Evolutionary conservation across 176 grass and related monocot species (phyloP), one percentile per base, ranked within the genome.

Genomic region (Phyllostachys edulis): DNA sequence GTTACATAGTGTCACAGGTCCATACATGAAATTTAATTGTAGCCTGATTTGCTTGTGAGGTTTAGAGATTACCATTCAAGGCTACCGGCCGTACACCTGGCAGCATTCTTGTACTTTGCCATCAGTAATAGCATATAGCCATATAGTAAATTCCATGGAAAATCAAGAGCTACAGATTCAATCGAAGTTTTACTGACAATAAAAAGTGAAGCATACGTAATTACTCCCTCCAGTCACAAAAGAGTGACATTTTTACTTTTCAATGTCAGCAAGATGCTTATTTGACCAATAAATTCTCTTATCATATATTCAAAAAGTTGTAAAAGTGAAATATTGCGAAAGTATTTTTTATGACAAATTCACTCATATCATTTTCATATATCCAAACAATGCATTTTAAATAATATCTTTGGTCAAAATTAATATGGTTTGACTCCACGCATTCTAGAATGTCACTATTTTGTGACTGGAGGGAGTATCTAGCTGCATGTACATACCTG

Each of bases 401-500:
- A 34, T 34, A 34, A 2, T 34, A 34, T 34, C 32, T 34, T 34
- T 34, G 32, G 32, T 34, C 32, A 34, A 34, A 34, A 34, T 34
- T 34, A 34, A 34, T 34, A 34, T 34, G 32, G 32, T 34, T 34
- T 34, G 32, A 2, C 32, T 34, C 1, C 32, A 34, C 29, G 29
- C 0, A 29, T 29, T 29, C 29, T 29, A 29, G 29, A 29, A 29
- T 1, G 32, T 34, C 32, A 34, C 32, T 34, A 34, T 34, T 34
- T 34, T 34, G 32, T 34, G 32, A 34, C 32, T 2, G 32, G 32
- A 34, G 32, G 32, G 32, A 34, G 32, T 34, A 34, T 83, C 47
- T 90, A 66, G 52, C 47, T 86, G 76, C 27, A 60, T 56, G 64
- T 56, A 47, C 37, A 50, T 63, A 62, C 54, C 4, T 29, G 54